These are phyloP conservation scores for Gremmenia infestans DNA, from an alignment of 2,329 filamentous ascomycete genomes.

Conservation along the genomic window DNA sequence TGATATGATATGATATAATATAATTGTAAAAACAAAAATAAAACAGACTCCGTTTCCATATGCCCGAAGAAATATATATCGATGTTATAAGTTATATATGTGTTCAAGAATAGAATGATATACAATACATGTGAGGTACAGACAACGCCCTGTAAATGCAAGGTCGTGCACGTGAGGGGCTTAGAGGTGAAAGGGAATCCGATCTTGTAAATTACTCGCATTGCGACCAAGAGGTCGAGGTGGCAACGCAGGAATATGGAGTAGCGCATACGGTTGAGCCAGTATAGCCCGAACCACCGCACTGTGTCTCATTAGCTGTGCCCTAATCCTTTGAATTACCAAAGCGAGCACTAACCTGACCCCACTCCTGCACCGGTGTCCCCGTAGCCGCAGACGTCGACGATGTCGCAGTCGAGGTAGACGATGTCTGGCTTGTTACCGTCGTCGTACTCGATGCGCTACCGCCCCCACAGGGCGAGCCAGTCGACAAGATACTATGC, in stretches of 20 bases:
- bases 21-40: no score
- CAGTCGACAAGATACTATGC: conserved; percentile 34
- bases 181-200: background rate
- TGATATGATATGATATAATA: no score
- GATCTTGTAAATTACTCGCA: conserved; percentile 1
- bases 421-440: background rate
- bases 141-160: no score
- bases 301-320: background rate
- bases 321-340: background rate
- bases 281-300: conserved; percentile 3
- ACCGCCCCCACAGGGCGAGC: conserved; percentile 23
- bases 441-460: background rate
- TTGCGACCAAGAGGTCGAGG: conserved; percentile 7
- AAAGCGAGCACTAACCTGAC: conserved; percentile 4
- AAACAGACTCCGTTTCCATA: no score
- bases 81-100: no score
- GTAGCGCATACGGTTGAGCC: conserved; percentile 1
- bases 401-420: conserved; percentile 1
- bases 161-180: no score
- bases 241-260: conserved; percentile 6
- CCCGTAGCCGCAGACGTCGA: background rate
- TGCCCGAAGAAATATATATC: no score
- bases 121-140: no score
- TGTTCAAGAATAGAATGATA: no score
- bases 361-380: conserved; percentile 3